A percentile compares a stretch with the other conserved stretches of the same genome.
phyloP scores from a whole-genome alignment of 495 filamentous ascomycete genomes.

The Stereocaulon alpinum region DNA sequence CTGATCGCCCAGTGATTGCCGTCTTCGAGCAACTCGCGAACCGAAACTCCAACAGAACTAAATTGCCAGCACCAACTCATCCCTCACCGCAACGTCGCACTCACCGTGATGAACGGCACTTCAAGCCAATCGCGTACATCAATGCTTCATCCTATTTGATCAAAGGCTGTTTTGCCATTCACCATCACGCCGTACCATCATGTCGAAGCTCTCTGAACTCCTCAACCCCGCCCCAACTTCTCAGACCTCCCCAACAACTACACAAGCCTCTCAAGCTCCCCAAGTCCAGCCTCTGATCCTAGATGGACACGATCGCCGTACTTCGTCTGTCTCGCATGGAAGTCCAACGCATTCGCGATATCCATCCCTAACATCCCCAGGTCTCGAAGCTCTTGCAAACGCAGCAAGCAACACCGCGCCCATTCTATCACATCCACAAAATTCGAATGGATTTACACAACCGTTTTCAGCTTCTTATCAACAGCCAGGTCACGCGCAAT shows the following conservation, averaged over 20 bases:
- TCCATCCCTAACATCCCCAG: constrained; percentile 20
- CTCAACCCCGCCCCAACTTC: constrained; percentile 20
- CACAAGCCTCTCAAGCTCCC: constrained; percentile 3
- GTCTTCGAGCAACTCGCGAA: constrained; percentile 7
- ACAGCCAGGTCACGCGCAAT: constrained; percentile 7
- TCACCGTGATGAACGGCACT: background rate
- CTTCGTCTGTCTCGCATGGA: background rate
- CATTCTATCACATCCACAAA: constrained; percentile 18
- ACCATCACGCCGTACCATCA: background rate
- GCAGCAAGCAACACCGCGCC: constrained; percentile 23
- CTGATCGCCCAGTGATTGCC: background rate
- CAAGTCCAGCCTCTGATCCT: constrained; percentile 12
- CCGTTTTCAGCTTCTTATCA: constrained; percentile 2
- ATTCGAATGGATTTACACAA: background rate
- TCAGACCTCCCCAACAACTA: background rate
- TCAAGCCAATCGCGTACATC: background rate
- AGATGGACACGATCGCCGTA: constrained; percentile 5
- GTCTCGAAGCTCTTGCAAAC: constrained; percentile 23
- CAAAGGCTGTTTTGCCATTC: background rate
- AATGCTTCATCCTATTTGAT: background rate
- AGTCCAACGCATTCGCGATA: constrained; percentile 5
- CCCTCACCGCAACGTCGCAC: background rate
- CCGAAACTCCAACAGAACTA: background rate
- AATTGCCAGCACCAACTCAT: background rate
- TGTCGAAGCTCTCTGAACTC: constrained; percentile 20